Conservation (phyloP, 352 stramenopile species). For the Pythium sp. region DNA sequence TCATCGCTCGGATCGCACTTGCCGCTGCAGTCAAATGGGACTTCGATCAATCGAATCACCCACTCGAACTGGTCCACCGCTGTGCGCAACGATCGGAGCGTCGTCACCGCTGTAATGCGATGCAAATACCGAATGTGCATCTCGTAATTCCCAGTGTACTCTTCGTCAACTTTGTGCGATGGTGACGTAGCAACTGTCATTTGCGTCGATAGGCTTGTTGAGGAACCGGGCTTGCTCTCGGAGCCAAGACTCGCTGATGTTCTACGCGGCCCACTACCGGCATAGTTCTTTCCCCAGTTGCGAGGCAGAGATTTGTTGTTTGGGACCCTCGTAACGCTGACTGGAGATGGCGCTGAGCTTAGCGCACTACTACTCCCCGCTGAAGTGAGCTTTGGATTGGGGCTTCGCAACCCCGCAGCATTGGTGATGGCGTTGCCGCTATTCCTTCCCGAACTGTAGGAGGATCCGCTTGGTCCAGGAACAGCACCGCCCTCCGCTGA, state of each 20-base stretch:
- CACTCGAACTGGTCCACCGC: slow-evolving; percentile 55
- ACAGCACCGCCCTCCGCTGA: slow-evolving; percentile 3
- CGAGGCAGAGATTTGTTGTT: slow-evolving; percentile 49
- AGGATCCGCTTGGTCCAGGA: background rate
- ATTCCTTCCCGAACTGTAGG: slow-evolving; percentile 3
- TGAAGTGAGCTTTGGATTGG: slow-evolving; percentile 20
- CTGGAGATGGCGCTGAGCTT: background rate
- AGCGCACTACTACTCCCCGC: slow-evolving; percentile 4
- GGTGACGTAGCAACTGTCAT: background rate
- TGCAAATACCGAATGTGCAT: slow-evolving; percentile 35
- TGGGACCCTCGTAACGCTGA: slow-evolving; percentile 9
- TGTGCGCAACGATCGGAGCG: slow-evolving; percentile 37
- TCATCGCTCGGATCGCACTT: slow-evolving; percentile 5
- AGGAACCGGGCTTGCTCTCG: slow-evolving; percentile 22
- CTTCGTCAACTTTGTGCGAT: slow-evolving; percentile 3
- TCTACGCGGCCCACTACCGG: slow-evolving; percentile 27
- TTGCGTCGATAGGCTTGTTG: background rate
- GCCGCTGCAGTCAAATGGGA: slow-evolving; percentile 23
- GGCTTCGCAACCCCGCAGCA: slow-evolving; percentile 20
- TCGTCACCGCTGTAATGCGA: slow-evolving; percentile 36
- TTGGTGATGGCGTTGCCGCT: slow-evolving; percentile 10
- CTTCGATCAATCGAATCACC: slow-evolving; percentile 45
- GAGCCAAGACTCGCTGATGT: slow-evolving; percentile 19
- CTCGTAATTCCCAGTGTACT: slow-evolving; percentile 19
- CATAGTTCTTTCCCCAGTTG: slow-evolving; percentile 66